These are phyloP conservation scores for Thalassiosira profunda DNA, from an alignment of 108 stramenopile species.

Conservation along the genomic window DNA sequence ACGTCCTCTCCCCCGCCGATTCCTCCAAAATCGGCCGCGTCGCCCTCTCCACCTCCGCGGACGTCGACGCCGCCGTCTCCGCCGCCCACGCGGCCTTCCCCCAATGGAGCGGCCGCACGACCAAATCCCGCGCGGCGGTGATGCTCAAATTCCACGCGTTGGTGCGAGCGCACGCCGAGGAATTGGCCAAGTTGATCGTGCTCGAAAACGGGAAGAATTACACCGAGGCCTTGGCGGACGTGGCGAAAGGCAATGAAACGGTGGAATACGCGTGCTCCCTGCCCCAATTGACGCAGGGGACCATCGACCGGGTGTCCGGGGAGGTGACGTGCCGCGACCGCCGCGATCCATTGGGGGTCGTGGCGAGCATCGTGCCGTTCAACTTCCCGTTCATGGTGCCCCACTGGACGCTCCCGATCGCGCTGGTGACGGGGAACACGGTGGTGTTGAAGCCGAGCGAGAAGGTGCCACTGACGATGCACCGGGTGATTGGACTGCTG, in stretches of 20 bases:
- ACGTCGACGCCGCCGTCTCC: constrained; percentile 82
- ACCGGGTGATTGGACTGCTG: constrained; percentile 58
- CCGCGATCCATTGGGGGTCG: constrained; percentile 93
- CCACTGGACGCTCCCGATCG: constrained; percentile 93
- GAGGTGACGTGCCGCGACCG: constrained; percentile 85
- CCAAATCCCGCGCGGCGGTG: constrained; percentile 89
- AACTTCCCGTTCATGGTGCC: constrained; percentile 93
- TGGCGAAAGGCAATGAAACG: constrained; percentile 98
- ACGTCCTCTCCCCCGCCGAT: constrained; percentile 63
- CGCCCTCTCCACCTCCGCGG: constrained; percentile 62
- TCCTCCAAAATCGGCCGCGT: constrained; percentile 59
- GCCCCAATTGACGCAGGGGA: constrained; percentile 92
- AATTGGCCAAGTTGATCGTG: constrained; percentile 91
- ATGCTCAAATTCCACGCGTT: constrained; percentile 95
- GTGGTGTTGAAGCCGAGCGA: constrained; percentile 89
- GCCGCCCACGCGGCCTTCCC: constrained; percentile 83
- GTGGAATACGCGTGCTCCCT: constrained; percentile 96
- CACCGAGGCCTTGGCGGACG: constrained; percentile 95
- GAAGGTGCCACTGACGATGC: constrained; percentile 93
- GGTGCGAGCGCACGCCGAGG: constrained; percentile 75
- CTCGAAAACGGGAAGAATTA: constrained; percentile 97
- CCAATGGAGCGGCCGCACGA: constrained; percentile 74
- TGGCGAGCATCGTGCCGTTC: constrained; percentile 94
- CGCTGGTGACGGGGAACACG: constrained; percentile 94
- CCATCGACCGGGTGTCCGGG: constrained; percentile 72